Percentiles rank a stretch among this genome's conserved stretches.
These are phyloP conservation scores for Naematelia encephala DNA, from an alignment of 768 basidiomycete genomes.

Conservation along the genomic window DNA sequence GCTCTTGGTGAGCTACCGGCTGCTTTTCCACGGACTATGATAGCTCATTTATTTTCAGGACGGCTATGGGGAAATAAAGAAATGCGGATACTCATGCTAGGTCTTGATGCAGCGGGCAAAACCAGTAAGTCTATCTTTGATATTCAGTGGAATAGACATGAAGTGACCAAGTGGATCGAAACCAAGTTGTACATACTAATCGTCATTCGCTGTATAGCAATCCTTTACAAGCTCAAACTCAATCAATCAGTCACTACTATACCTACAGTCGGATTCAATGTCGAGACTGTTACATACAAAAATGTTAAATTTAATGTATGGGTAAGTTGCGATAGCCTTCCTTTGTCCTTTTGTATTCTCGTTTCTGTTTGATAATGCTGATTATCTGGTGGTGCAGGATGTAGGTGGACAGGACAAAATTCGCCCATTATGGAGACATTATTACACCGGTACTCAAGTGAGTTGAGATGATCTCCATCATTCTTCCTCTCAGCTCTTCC, in stretches of 20 bases:
- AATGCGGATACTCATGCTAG: slow-evolving; percentile 96
- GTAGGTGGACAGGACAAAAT: slow-evolving; percentile 99
- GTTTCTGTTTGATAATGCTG: not conserved
- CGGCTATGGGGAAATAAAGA: slow-evolving; percentile 98
- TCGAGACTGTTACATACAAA: slow-evolving; percentile 98
- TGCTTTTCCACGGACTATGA: no score
- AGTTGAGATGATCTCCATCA: no score
- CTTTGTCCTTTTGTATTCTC: not conserved
- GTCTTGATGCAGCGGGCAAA: slow-evolving; percentile 96
- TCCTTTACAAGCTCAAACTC: slow-evolving; percentile 97
- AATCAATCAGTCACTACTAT: slow-evolving; percentile 99
- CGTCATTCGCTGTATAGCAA: slow-evolving; percentile 59
- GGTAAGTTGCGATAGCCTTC: slow-evolving; percentile 22
- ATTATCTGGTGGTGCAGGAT: slow-evolving; percentile 64
- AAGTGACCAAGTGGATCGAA: no score
- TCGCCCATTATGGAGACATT: slow-evolving; percentile 95
- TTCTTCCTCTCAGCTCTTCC: no score
- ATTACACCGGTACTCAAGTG: slow-evolving; percentile 92
- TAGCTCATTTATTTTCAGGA: no score
- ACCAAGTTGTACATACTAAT: no score
- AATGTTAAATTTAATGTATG: slow-evolving; percentile 64
- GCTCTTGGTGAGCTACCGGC: slow-evolving; percentile 41
- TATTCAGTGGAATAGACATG: no score
- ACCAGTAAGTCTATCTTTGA: slow-evolving; percentile 96
- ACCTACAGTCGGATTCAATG: slow-evolving; percentile 98